These are phyloP conservation scores for Kwoniella newhampshirensis DNA, from an alignment of 768 basidiomycete species.

Conservation along the genomic window DNA sequence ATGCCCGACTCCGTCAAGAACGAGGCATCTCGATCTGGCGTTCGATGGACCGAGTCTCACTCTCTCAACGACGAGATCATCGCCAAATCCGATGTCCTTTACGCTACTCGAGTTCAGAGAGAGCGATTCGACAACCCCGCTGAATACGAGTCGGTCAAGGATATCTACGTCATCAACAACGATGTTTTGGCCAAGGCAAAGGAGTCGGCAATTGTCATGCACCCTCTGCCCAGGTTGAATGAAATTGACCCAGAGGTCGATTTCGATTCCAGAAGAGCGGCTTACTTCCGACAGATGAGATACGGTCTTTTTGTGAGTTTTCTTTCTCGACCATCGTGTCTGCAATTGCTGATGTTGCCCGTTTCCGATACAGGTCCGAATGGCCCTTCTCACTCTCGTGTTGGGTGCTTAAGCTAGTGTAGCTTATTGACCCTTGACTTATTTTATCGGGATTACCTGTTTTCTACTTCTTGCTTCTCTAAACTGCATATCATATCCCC, in stretches of 20 bases:
- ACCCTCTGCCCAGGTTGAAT: constrained; percentile 91
- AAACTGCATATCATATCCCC: no score
- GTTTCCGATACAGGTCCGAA: constrained; percentile 68
- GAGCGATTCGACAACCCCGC: constrained; percentile 78
- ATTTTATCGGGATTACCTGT: no score
- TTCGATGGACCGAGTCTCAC: constrained; percentile 75
- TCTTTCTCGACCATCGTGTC: not conserved
- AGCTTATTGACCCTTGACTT: no score
- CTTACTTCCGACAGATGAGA: constrained; percentile 98
- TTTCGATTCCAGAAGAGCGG: constrained; percentile 87
- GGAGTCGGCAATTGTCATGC: constrained; percentile 98
- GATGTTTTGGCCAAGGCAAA: constrained; percentile 89
- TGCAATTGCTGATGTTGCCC: constrained; percentile 3
- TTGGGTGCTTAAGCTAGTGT: constrained; percentile 51
- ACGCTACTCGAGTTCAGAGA: constrained; percentile 93
- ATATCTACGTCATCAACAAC: constrained; percentile 89
- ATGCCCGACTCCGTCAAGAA: constrained; percentile 86
- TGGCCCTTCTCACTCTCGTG: constrained; percentile 75
- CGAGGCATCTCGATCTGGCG: constrained; percentile 78
- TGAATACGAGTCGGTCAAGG: constrained; percentile 89
- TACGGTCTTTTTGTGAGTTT: constrained; percentile 89
- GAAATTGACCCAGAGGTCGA: constrained; percentile 99
- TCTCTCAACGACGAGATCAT: constrained; percentile 82
- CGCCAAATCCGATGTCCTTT: constrained; percentile 89
- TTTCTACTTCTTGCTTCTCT: no score